phyloP scores from a whole-genome alignment of 208 protist genomes.

The Phytomonas sp. region DNA sequence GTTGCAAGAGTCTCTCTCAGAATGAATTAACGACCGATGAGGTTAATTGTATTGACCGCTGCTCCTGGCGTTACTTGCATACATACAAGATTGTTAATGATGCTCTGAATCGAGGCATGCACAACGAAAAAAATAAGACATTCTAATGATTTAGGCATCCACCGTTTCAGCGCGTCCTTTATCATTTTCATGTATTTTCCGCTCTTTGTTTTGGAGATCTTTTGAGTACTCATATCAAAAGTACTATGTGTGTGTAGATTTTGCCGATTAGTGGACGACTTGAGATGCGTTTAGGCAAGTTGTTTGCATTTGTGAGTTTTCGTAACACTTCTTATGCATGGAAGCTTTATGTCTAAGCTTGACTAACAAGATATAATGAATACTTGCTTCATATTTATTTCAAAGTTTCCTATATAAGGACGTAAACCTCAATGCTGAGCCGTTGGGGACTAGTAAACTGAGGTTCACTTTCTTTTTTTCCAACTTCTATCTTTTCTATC shows the following conservation, averaged over 20 bases:
- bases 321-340: neutral
- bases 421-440: neutral
- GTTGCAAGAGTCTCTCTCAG: constrained; percentile 56
- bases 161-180: neutral
- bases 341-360: neutral
- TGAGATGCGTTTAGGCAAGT: neutral
- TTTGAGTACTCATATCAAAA: constrained; percentile 2
- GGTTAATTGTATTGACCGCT: constrained; percentile 80
- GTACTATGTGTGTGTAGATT: neutral
- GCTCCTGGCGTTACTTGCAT: constrained; percentile 67
- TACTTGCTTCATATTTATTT: neutral
- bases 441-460: neutral
- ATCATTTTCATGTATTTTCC: neutral
- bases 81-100: constrained; percentile 62
- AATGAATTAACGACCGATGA: constrained; percentile 66
- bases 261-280: neutral
- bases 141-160: neutral
- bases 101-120: constrained; percentile 31
- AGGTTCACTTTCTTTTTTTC: neutral
- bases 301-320: neutral
- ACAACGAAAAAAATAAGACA: constrained; percentile 19
- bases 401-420: neutral
- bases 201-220: neutral
- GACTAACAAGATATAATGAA: neutral
- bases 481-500: neutral